phyloP scores from a whole-genome alignment of 306 rosid species.

The Trifolium dubium region DNA sequence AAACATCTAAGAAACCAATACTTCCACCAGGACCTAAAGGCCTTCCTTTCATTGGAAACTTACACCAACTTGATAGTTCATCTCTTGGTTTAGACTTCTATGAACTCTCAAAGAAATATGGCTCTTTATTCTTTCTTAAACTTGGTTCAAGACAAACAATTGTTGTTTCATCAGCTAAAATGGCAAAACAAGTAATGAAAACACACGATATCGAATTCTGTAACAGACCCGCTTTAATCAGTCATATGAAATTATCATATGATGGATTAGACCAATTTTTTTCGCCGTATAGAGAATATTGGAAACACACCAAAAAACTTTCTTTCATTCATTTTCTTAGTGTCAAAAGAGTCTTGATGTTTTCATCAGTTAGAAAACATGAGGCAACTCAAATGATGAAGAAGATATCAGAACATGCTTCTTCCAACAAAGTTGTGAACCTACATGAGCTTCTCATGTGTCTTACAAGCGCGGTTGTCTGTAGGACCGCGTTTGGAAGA shows the following conservation, averaged over 20 bases:
- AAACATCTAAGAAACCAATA: slow-evolving; percentile 3
- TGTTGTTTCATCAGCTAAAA: slow-evolving; percentile 36
- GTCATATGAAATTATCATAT: slow-evolving; percentile 27
- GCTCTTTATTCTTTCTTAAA: slow-evolving; percentile 35
- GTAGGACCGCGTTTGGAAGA: slow-evolving; percentile 25
- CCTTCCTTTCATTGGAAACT: slow-evolving; percentile 42
- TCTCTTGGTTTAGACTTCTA: slow-evolving; percentile 1
- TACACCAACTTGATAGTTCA: slow-evolving; percentile 29
- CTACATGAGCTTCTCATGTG: not conserved
- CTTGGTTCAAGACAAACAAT: slow-evolving; percentile 33
- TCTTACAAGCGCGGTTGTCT: slow-evolving; percentile 1
- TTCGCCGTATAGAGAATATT: slow-evolving; percentile 27
- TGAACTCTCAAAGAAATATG: slow-evolving; percentile 37
- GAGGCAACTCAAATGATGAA: slow-evolving; percentile 18
- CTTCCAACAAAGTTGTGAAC: not conserved
- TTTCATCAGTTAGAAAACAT: slow-evolving; percentile 4
- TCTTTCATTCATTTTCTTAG: slow-evolving; percentile 23
- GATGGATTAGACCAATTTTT: slow-evolving; percentile 30
- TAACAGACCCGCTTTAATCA: slow-evolving; percentile 2
- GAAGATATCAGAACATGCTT: not conserved
- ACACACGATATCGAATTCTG: slow-evolving; percentile 27
- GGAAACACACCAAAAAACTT: slow-evolving; percentile 38
- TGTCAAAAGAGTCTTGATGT: slow-evolving; percentile 12
- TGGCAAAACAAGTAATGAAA: slow-evolving; percentile 33
- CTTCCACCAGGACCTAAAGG: slow-evolving; percentile 44